phyloP scores from a whole-genome alignment of 306 rosid genomes.

The Castanea crenata region DNA sequence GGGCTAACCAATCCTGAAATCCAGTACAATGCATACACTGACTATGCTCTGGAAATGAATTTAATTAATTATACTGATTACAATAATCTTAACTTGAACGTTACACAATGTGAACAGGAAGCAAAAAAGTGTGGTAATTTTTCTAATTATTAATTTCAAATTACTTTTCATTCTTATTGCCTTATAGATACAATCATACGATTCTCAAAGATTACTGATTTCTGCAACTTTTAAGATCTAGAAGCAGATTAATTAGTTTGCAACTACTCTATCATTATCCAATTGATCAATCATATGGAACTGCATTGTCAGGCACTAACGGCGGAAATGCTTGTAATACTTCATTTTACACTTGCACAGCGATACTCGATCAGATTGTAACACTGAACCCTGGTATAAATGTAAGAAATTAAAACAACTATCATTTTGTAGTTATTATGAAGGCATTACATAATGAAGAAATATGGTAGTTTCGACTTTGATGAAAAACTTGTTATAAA shows the following conservation, averaged over 20 bases:
- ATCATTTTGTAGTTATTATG: not conserved
- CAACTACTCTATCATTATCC: not conserved
- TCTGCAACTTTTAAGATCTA: not conserved
- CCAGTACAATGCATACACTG: conserved; percentile 78
- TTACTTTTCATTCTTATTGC: not conserved
- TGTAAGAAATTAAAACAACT: conserved; percentile 41
- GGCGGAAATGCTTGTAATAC: conserved; percentile 56
- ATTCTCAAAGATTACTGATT: not conserved
- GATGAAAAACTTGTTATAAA: conserved; percentile 9
- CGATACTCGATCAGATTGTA: conserved; percentile 47
- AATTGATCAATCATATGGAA: conserved; percentile 1
- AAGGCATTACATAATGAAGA: not conserved
- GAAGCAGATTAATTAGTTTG: not conserved
- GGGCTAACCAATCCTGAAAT: conserved; percentile 81
- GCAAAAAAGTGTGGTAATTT: conserved; percentile 58
- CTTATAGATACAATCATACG: not conserved
- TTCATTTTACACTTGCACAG: conserved; percentile 39
- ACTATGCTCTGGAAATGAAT: conserved; percentile 58
- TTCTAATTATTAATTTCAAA: not conserved
- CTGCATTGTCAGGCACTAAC: conserved; percentile 43
- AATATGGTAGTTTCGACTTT: conserved; percentile 2
- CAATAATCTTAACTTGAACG: conserved; percentile 35
- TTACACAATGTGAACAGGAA: conserved; percentile 62
- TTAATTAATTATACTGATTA: conserved; percentile 50
- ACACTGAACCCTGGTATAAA: conserved; percentile 29